Conservation (phyloP, 345 rosid genomes). For the Linum lewisii region DNA sequence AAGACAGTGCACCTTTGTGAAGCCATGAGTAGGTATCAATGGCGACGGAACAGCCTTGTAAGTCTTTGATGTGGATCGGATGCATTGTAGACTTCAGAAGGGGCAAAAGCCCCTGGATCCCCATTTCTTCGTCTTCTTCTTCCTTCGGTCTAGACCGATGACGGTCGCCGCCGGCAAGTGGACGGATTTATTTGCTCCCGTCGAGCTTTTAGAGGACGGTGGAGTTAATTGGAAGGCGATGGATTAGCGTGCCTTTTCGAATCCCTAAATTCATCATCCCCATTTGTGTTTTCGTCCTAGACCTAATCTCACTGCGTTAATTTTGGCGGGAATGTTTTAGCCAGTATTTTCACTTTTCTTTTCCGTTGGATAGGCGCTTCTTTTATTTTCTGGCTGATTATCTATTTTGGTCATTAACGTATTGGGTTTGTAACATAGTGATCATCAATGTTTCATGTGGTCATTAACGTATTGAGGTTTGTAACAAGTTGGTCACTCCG, state of each 20-base stretch:
- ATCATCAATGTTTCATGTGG: too few relatives aligned
- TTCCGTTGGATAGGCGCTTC: too few relatives aligned
- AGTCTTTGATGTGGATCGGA: slow-evolving; percentile 61
- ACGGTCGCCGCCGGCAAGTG: background rate
- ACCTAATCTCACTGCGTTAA: background rate
- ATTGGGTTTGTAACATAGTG: too few relatives aligned
- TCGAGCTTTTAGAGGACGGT: background rate
- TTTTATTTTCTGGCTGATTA: too few relatives aligned
- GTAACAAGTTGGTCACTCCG: too few relatives aligned
- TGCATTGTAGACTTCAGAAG: slow-evolving; percentile 75
- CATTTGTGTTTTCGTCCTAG: background rate
- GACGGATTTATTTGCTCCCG: background rate
- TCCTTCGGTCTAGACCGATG: background rate
- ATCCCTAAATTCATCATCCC: background rate
- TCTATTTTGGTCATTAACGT: too few relatives aligned
- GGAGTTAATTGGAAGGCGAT: background rate
- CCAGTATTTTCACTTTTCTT: background rate
- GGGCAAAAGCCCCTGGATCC: slow-evolving; percentile 81
- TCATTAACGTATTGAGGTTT: too few relatives aligned
- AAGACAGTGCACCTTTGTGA: slow-evolving; percentile 66
- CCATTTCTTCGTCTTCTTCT: slow-evolving; percentile 28
- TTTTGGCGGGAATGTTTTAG: background rate
- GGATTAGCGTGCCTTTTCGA: background rate
- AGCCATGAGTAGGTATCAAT: slow-evolving; percentile 96
- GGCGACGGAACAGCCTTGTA: slow-evolving; percentile 71